phyloP scores from a whole-genome alignment of 2,329 filamentous ascomycete genomes.

The Aspergillus udagawae region DNA sequence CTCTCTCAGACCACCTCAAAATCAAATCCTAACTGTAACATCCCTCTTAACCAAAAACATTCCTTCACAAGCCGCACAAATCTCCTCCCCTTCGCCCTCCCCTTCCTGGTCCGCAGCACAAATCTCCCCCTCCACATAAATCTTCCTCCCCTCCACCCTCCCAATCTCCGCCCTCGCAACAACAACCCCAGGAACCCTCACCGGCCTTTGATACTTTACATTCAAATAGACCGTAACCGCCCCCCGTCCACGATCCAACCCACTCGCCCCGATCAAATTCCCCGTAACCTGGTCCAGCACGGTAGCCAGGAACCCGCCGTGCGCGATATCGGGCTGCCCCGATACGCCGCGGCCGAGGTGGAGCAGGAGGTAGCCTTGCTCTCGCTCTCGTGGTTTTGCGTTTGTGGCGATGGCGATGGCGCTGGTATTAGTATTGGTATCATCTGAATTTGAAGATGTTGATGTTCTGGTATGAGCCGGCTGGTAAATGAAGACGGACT shows the following conservation, averaged over 20 bases:
- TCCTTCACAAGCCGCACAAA: neutral
- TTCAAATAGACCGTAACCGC: conserved; percentile 5
- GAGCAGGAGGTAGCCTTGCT: conserved; percentile 3
- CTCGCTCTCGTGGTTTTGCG: neutral
- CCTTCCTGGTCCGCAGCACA: neutral
- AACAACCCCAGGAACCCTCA: conserved; percentile 2
- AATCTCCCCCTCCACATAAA: conserved; percentile 3
- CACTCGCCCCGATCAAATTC: neutral
- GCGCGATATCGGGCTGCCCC: conserved; percentile 3
- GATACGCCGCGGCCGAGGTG: conserved; percentile 2
- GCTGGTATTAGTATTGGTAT: neutral
- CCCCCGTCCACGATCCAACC: conserved; percentile 3
- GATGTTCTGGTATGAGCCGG: neutral
- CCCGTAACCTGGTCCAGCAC: conserved; percentile 7
- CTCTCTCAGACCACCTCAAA: neutral
- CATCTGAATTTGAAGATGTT: too few relatives aligned
- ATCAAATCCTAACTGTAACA: neutral
- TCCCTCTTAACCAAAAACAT: neutral
- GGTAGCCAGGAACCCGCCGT: conserved; percentile 9
- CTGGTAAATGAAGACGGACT: neutral
- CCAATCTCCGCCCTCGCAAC: conserved; percentile 4
- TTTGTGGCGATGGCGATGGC: neutral
- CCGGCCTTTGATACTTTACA: conserved; percentile 1
- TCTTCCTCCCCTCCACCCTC: conserved; percentile 8
- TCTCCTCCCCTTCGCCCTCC: neutral